Percentiles rank a stretch among this genome's conserved stretches.
phyloP scores from a whole-genome alignment of 2,329 filamentous ascomycete genomes.

The Lasiodiplodia hormozganensis region DNA sequence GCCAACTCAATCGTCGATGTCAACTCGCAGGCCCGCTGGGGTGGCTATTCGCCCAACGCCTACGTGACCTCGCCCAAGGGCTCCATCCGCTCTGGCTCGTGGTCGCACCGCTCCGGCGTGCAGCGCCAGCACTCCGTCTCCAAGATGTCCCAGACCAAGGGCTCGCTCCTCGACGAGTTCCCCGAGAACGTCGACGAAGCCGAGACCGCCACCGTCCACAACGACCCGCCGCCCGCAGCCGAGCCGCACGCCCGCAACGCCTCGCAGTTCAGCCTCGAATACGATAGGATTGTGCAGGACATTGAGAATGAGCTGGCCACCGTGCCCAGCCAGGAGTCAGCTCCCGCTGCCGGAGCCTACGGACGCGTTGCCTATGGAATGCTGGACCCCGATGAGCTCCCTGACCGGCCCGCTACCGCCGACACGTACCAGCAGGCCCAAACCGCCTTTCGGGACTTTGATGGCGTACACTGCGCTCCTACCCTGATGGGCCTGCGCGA shows the following conservation, averaged over 20 bases:
- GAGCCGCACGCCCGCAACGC: slow-evolving; percentile 21
- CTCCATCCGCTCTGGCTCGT: slow-evolving; percentile 62
- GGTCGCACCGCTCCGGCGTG: slow-evolving; percentile 42
- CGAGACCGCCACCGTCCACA: slow-evolving; percentile 22
- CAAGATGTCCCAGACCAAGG: slow-evolving; percentile 33
- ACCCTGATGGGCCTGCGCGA: slow-evolving; percentile 34
- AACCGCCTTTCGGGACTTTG: slow-evolving; percentile 78
- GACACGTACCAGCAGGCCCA: slow-evolving; percentile 71
- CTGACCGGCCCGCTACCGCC: slow-evolving; percentile 58
- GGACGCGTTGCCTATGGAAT: slow-evolving; percentile 18
- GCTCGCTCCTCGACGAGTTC: slow-evolving; percentile 51
- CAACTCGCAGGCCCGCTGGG: slow-evolving; percentile 70
- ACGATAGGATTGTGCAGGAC: slow-evolving; percentile 46
- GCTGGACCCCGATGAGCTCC: slow-evolving; percentile 33
- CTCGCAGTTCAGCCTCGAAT: slow-evolving; percentile 41
- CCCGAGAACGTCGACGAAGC: slow-evolving; percentile 38
- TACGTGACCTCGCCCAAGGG: slow-evolving; percentile 72
- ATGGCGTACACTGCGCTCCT: slow-evolving; percentile 76
- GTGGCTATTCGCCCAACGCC: slow-evolving; percentile 72
- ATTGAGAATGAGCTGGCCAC: slow-evolving; percentile 38
- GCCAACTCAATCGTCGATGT: slow-evolving; percentile 71
- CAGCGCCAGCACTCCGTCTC: slow-evolving; percentile 49
- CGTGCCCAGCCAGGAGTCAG: slow-evolving; percentile 28
- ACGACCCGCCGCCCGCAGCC: slow-evolving; percentile 7
- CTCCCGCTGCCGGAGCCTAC: slow-evolving; percentile 10